Evolutionary conservation across 495 filamentous ascomycete genomes (phyloP).

Genomic region (Penicillium coprophilum): DNA sequence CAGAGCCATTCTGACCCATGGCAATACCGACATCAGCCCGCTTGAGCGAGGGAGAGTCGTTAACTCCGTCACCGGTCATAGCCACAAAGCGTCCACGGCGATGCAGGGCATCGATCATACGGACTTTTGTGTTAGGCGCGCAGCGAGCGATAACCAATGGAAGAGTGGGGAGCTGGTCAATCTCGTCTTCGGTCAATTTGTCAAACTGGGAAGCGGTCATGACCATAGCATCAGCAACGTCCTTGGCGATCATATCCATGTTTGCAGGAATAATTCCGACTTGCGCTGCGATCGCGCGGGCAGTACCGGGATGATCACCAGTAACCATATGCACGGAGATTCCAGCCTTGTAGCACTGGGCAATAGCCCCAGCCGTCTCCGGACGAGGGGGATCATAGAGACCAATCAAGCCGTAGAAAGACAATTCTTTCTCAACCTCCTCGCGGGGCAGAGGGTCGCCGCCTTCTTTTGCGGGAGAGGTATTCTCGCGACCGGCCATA

Average conservation of each 20-base stretch:
- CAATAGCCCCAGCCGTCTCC: slow-evolving; percentile 53
- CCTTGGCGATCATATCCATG: slow-evolving; percentile 49
- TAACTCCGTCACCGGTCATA: slow-evolving; percentile 90
- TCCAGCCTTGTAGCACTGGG: slow-evolving; percentile 62
- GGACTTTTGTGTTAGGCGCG: slow-evolving; percentile 70
- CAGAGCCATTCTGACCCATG: slow-evolving; percentile 74
- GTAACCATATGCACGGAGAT: slow-evolving; percentile 77
- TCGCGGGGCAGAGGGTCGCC: slow-evolving; percentile 50
- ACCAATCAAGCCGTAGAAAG: slow-evolving; percentile 66
- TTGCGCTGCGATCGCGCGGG: slow-evolving; percentile 61
- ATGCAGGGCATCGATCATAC: slow-evolving; percentile 76
- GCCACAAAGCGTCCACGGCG: slow-evolving; percentile 65
- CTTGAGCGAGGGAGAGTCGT: slow-evolving; percentile 80
- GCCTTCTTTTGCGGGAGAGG: slow-evolving; percentile 28
- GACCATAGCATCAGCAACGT: slow-evolving; percentile 62
- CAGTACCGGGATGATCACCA: slow-evolving; percentile 67
- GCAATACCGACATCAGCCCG: slow-evolving; percentile 83
- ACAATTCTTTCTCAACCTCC: slow-evolving; percentile 57
- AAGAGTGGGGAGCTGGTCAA: slow-evolving; percentile 63
- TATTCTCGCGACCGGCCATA: slow-evolving; percentile 52
- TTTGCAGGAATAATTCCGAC: slow-evolving; percentile 65
- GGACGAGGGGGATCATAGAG: slow-evolving; percentile 72
- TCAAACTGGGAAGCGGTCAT: slow-evolving; percentile 73
- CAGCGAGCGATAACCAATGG: slow-evolving; percentile 71
- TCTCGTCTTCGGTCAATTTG: slow-evolving; percentile 59